phyloP scores from a whole-genome alignment of 2,329 filamentous ascomycete genomes.

The Aspergillus sp. region DNA sequence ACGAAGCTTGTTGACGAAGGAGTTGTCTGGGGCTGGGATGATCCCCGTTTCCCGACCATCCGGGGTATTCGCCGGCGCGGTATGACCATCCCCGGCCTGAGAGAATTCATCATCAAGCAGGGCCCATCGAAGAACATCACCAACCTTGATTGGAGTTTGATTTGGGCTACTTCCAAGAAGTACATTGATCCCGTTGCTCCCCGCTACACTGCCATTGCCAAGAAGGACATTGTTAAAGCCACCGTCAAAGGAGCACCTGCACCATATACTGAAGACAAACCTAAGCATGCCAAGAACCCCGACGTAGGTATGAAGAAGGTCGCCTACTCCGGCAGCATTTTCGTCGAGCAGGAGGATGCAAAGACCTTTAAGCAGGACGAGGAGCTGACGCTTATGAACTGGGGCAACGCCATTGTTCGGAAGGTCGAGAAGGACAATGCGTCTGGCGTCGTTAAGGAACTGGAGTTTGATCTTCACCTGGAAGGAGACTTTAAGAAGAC shows the following conservation, averaged over 20 bases:
- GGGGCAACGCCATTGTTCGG: slow-evolving; percentile 57
- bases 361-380: slow-evolving; percentile 72
- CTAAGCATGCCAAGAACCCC: slow-evolving; percentile 82
- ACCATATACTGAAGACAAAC: slow-evolving; percentile 62
- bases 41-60: slow-evolving; percentile 43
- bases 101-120: slow-evolving; percentile 44
- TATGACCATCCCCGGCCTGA: slow-evolving; percentile 40
- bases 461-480: slow-evolving; percentile 81
- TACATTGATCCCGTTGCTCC: slow-evolving; percentile 69
- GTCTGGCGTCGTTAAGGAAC: slow-evolving; percentile 52
- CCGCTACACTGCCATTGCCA: slow-evolving; percentile 62
- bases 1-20: slow-evolving; percentile 42
- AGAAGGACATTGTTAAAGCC: slow-evolving; percentile 62
- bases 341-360: slow-evolving; percentile 81
- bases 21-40: slow-evolving; percentile 43
- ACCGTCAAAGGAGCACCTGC: slow-evolving; percentile 57
- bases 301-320: slow-evolving; percentile 80
- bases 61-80: slow-evolving; percentile 41
- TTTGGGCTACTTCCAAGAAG: slow-evolving; percentile 61
- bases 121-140: slow-evolving; percentile 41
- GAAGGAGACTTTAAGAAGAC: slow-evolving; percentile 91
- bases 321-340: slow-evolving; percentile 61
- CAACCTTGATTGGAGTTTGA: slow-evolving; percentile 41
- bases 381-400: slow-evolving; percentile 93
- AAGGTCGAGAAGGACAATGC: slow-evolving; percentile 40